phyloP scores from a whole-genome alignment of 2,329 filamentous ascomycete species.

The Colletotrichum cereale region DNA sequence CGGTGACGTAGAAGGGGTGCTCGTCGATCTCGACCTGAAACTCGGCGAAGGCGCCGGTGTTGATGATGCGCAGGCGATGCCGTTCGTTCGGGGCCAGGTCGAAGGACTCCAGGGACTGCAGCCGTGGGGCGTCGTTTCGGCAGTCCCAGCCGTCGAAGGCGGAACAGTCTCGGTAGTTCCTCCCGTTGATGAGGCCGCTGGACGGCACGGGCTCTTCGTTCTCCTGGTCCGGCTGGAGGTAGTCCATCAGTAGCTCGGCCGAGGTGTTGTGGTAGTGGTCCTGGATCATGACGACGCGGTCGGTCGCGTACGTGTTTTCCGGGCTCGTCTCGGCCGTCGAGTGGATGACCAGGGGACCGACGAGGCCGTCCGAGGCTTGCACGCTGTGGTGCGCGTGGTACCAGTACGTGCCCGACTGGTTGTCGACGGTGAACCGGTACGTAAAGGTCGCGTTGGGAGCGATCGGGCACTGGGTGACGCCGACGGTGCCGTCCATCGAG shows the following conservation, averaged over 20 bases:
- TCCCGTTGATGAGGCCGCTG: slow-evolving; percentile 73
- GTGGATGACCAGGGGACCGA: slow-evolving; percentile 76
- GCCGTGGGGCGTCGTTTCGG: slow-evolving; percentile 47
- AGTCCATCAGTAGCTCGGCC: slow-evolving; percentile 63
- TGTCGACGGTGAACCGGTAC: slow-evolving; percentile 75
- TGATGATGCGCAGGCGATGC: slow-evolving; percentile 77
- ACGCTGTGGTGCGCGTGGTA: slow-evolving; percentile 77
- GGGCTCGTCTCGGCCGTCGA: slow-evolving; percentile 58
- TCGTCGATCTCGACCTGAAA: slow-evolving; percentile 80
- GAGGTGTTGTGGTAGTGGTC: slow-evolving; percentile 78
- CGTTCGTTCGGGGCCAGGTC: slow-evolving; percentile 65
- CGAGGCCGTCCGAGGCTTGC: slow-evolving; percentile 77
- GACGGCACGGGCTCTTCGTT: slow-evolving; percentile 76
- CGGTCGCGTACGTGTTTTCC: slow-evolving; percentile 50
- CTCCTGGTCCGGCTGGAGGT: slow-evolving; percentile 66
- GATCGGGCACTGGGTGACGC: slow-evolving; percentile 76
- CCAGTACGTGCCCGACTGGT: slow-evolving; percentile 62
- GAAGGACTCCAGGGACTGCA: slow-evolving; percentile 47
- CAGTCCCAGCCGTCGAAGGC: slow-evolving; percentile 58
- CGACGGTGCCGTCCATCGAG: slow-evolving; percentile 79
- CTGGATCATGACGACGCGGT: slow-evolving; percentile 75
- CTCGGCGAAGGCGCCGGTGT: slow-evolving; percentile 78
- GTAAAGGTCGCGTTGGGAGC: slow-evolving; percentile 71
- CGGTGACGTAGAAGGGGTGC: slow-evolving; percentile 73
- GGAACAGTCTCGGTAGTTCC: slow-evolving; percentile 49